Base-by-base conservation (phyloP, 345 rosid species). In the Brassica incana region DNA sequence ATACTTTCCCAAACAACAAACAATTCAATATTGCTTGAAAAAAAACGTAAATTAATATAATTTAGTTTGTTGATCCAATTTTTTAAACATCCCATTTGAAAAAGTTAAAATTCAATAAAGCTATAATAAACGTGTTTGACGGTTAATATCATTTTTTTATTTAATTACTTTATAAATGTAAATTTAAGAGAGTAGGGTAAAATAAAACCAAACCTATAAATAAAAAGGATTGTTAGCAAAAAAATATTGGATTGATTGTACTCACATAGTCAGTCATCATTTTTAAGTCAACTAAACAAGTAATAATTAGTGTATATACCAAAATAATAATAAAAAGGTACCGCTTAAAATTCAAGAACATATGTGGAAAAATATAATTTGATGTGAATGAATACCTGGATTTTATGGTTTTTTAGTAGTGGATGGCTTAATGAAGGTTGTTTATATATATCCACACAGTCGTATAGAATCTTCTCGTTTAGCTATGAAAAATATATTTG, bases 351-450 rank as follows among this genome's bases (percentile, higher is more conserved):
- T 20, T 2, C 4, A 56, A 3, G 29, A 58, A 20, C 11, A 20
- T 58, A 0, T 20, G 3, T 56, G 20, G 10, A 56, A 16, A 56
- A 2, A 16, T 29, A 6, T 2, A 8, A 3, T 1, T 40, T 50
- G 8, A 69, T 16, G 16, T 16, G 16, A 54, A 70, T 11, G 4
- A 1, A 16, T 72, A 72, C 76, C 67, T 72, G 76, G 45, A 60
- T 72, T 60, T 72, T 36, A 38, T 72, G 67, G 56, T 40, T 60
- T 60, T 72, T 11, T 0, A 72, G 76, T 14, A 60, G 38, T 60
- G 67, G 76, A 72, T 72, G 76, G 61, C 35, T 60, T 8, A 72
- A n/a, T 1, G 76, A 72, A 61, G 38, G 76, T 61, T 72, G 67
- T 23, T 72, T 72, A 72, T 38, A 36, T 14, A 72, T 72, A n/a